Evolutionary conservation across 2,329 filamentous ascomycete species (phyloP).

Genomic region (Alternaria dauci): DNA sequence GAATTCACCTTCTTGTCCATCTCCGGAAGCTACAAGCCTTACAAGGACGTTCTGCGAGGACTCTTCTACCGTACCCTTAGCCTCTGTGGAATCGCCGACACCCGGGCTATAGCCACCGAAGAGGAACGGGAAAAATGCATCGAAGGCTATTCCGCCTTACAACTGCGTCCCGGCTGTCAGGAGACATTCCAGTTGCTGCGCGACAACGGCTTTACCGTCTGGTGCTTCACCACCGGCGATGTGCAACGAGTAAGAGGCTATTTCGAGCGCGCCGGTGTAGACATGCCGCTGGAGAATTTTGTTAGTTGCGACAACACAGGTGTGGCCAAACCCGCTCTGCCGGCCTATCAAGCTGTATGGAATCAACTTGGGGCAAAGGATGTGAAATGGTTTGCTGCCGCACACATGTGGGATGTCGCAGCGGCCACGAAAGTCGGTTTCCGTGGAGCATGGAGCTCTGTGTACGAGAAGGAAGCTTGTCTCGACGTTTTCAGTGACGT

Average conservation of each 20-base stretch:
- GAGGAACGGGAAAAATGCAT: conserved; percentile 20
- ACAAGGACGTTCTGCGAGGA: conserved; percentile 17
- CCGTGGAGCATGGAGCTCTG: conserved; percentile 21
- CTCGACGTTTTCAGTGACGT: conserved; percentile 18
- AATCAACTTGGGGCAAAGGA: conserved; percentile 53
- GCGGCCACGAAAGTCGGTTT: conserved; percentile 60
- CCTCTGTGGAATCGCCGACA: conserved; percentile 14
- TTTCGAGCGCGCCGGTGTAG: conserved; percentile 58
- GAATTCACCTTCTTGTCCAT: conserved; percentile 27
- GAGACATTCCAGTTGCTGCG: conserved; percentile 17
- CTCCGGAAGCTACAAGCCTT: conserved; percentile 16
- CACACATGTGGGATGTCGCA: conserved; percentile 68
- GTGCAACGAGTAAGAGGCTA: conserved; percentile 57
- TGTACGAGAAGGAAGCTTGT: conserved; percentile 20
- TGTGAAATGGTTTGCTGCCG: conserved; percentile 65
- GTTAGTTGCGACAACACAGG: conserved; percentile 60
- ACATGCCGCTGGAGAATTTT: conserved; percentile 62
- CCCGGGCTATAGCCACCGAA: conserved; percentile 11
- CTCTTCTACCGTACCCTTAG: conserved; percentile 21
- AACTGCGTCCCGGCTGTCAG: conserved; percentile 10
- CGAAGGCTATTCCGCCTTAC: conserved; percentile 15
- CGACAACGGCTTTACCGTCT: conserved; percentile 20
- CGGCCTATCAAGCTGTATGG: conserved; percentile 57
- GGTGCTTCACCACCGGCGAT: conserved; percentile 21
- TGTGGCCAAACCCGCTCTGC: conserved; percentile 61